Evolutionary conservation across 768 basidiomycete species (phyloP).

Genomic region (Neoboletus subvelutipes): DNA sequence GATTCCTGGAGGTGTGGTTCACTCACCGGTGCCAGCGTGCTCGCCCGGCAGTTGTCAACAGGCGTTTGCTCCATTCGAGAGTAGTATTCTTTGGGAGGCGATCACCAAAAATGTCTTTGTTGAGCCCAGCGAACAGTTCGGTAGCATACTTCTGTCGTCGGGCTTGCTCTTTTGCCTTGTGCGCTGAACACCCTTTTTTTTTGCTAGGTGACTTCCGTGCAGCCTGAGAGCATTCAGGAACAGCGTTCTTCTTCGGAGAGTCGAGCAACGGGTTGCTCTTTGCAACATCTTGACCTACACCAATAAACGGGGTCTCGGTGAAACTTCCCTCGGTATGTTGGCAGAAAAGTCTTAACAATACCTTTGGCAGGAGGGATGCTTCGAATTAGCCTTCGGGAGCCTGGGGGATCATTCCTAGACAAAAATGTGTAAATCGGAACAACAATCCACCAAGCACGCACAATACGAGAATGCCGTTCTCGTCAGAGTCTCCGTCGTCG

Average conservation of each 20-base stretch:
- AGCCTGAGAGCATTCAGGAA: background rate
- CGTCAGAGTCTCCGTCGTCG: slow-evolving; percentile 35
- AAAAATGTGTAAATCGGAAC: slow-evolving; percentile 3
- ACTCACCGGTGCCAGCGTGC: slow-evolving; percentile 62
- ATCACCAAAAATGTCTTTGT: slow-evolving; percentile 53
- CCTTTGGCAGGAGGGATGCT: slow-evolving; percentile 8
- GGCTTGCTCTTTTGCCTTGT: slow-evolving; percentile 42
- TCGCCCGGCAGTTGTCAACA: slow-evolving; percentile 67
- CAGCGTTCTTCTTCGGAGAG: slow-evolving; percentile 11
- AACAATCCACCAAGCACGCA: slow-evolving; percentile 22
- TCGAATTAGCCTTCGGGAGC: slow-evolving; percentile 46
- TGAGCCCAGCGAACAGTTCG: slow-evolving; percentile 60
- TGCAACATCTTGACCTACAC: slow-evolving; percentile 6
- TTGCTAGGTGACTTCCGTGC: slow-evolving; percentile 20
- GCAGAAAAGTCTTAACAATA: background rate
- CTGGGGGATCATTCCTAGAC: slow-evolving; percentile 47
- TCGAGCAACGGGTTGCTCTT: slow-evolving; percentile 6
- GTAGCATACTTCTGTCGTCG: slow-evolving; percentile 53
- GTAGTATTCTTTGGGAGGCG: slow-evolving; percentile 53
- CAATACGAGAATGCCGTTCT: slow-evolving; percentile 41
- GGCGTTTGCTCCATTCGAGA: slow-evolving; percentile 64
- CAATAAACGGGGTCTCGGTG: background rate
- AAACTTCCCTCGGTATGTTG: background rate
- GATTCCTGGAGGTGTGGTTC: background rate
- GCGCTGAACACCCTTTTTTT: slow-evolving; percentile 27